A percentile compares a stretch with the other conserved stretches of the same genome.
Conservation (phyloP, 495 filamentous ascomycete species). For the Annulohypoxylon bovei region DNA sequence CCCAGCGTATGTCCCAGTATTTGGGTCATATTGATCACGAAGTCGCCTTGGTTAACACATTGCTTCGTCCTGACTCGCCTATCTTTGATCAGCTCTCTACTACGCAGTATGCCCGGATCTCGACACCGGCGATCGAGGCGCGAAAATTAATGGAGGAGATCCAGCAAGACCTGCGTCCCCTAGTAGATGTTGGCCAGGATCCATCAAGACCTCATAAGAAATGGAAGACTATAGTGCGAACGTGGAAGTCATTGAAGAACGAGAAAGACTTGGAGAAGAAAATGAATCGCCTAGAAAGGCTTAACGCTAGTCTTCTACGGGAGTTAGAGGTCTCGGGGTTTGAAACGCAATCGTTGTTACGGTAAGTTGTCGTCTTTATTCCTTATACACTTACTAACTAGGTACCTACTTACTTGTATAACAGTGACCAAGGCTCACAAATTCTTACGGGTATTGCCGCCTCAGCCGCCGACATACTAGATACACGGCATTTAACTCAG, state of each 20-base stretch:
- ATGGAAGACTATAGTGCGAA: not conserved
- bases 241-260: constrained; percentile 1
- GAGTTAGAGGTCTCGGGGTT: constrained; percentile 11
- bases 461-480: not conserved
- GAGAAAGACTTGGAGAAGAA: not conserved
- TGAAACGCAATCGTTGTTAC: constrained; percentile 6
- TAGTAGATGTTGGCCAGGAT: not conserved
- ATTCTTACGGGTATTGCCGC: not conserved
- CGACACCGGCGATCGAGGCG: constrained; percentile 7
- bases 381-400: not conserved
- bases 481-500: not conserved
- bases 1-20: not conserved
- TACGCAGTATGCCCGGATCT: constrained; percentile 13
- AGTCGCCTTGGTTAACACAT: not conserved
- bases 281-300: not conserved
- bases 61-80: constrained; percentile 6
- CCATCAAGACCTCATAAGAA: not conserved
- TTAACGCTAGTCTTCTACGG: constrained; percentile 2
- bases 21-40: constrained; percentile 6
- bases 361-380: not conserved
- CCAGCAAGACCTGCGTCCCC: not conserved
- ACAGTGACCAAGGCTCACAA: constrained; percentile 1
- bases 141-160: constrained; percentile 9
- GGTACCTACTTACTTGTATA: not conserved
- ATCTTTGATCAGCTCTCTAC: not conserved